Percentiles rank a stretch among this genome's conserved stretches.
These are phyloP conservation scores for Elaeagnus macrophylla DNA, from an alignment of 306 rosid species.

Conservation along the genomic window DNA sequence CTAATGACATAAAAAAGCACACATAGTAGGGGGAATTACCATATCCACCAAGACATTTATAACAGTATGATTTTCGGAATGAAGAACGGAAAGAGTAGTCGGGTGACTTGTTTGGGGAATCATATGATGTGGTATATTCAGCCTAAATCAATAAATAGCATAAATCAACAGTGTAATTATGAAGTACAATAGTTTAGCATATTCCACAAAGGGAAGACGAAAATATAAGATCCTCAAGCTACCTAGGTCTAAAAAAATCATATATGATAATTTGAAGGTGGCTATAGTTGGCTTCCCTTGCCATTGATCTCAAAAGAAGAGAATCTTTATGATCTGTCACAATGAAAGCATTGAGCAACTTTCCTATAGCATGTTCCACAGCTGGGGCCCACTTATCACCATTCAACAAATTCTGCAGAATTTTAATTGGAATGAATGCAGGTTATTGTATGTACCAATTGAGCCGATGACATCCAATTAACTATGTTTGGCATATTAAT, in stretches of 20 bases:
- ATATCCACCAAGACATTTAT: slow-evolving; percentile 68
- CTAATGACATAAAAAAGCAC: neutral
- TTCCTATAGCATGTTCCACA: slow-evolving; percentile 76
- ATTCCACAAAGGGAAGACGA: slow-evolving; percentile 2
- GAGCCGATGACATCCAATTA: neutral
- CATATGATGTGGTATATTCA: slow-evolving; percentile 64
- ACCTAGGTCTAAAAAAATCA: slow-evolving; percentile 83
- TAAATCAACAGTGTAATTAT: slow-evolving; percentile 13
- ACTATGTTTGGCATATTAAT: too few relatives aligned
- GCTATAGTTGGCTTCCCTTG: slow-evolving; percentile 54
- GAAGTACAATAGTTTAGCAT: slow-evolving; percentile 8
- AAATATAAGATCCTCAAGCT: slow-evolving; percentile 10
- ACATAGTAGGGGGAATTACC: slow-evolving; percentile 34
- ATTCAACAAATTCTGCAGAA: slow-evolving; percentile 56
- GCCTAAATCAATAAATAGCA: slow-evolving; percentile 37
- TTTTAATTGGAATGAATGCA: neutral
- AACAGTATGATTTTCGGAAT: slow-evolving; percentile 65
- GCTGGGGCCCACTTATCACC: slow-evolving; percentile 74
- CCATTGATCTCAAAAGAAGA: slow-evolving; percentile 70
- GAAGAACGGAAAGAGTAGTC: slow-evolving; percentile 51
- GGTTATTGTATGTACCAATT: neutral
- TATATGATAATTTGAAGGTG: slow-evolving; percentile 67
- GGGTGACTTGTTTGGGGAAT: slow-evolving; percentile 81
- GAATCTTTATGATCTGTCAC: slow-evolving; percentile 77
- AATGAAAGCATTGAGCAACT: slow-evolving; percentile 77